Percentiles rank a stretch among this genome's conserved stretches.
These are phyloP conservation scores for Pseudogymnoascus sp. DNA, from an alignment of 2,329 filamentous ascomycete species.

Conservation along the genomic window DNA sequence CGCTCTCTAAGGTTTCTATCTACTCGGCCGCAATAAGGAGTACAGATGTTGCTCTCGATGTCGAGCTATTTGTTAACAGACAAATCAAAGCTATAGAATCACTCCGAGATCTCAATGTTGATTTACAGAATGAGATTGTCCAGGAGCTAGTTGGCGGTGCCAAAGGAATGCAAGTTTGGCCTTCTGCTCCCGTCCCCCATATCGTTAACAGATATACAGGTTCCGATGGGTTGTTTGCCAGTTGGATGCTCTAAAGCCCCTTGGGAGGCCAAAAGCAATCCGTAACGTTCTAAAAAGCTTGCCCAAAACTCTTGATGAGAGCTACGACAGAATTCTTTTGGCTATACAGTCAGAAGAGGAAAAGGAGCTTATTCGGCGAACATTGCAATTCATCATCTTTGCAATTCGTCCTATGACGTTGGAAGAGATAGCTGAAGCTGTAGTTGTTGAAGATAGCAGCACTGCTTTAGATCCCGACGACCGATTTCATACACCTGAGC, in stretches of 20 bases:
- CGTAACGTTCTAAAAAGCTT: conserved; percentile 22
- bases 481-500: not conserved
- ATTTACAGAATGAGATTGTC: conserved; percentile 18
- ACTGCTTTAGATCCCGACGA: conserved; percentile 13
- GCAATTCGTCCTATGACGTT: not conserved
- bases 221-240: conserved; percentile 29
- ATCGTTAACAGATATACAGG: conserved; percentile 15
- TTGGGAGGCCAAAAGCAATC: conserved; percentile 20
- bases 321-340: conserved; percentile 24
- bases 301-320: conserved; percentile 20
- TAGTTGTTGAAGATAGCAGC: conserved; percentile 14
- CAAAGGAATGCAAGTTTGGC: conserved; percentile 19
- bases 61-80: not conserved
- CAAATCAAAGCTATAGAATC: not conserved
- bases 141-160: conserved; percentile 14
- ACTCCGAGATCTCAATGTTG: not conserved
- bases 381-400: conserved; percentile 18
- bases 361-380: conserved; percentile 17
- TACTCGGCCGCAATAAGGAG: not conserved
- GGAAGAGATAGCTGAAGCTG: conserved; percentile 17
- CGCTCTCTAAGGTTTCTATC: not conserved
- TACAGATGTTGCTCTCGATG: not conserved
- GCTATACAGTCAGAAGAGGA: conserved; percentile 9
- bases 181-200: no score
- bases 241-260: conserved; percentile 26